Evolutionary conservation across 2,329 filamentous ascomycete species (phyloP), one percentile per base, ranked within the genome.

Genomic region (Monosporascus sp.): DNA sequence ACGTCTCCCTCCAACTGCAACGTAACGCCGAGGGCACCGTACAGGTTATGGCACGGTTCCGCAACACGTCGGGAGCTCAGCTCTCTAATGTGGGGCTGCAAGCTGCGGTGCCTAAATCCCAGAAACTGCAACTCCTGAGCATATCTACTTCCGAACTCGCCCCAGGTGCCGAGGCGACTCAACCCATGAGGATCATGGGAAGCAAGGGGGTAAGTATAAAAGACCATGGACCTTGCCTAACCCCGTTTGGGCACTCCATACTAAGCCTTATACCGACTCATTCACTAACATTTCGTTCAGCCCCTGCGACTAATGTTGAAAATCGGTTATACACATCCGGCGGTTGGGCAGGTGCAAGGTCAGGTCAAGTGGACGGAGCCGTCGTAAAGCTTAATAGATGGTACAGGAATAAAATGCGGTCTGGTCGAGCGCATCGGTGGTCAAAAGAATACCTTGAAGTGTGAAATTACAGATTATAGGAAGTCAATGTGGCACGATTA

Each of bases 301-400:
- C 80, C 88, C 60, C 81, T 99, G 58, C 85, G 93, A 58, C 77
- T 99, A 63, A 86, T 94, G 66, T 76, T 99, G 65, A 91, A 91
- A 73, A 83, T 99, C 65, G 85, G 83, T 53, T 97, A 91, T 69
- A 76, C 82, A 37, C 88, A 88, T 70, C 84, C 87, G 53, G 81
- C 82, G 54, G 82, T 78, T 24, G 85, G 85, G 50, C 81, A 87
- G 57, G 79, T 95, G 18, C 87, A 88, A 68, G 94, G 99, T 66
- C 92, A 97, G 73, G 91, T 97, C 54, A 95, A 97, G 75, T 99
- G 94, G 94, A 87, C 89, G 31, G 94, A 99, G 73, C 86, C 91
- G 52, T 78, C 73, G 26, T 64, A 60, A 43, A 58, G 44, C 31
- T 53, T 26, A 53, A 53, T 60, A 55, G 51, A 57, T 46, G 50